Base-by-base conservation (phyloP, 1,284 basidiomycete genomes). In the Xerocomus alliaceus region DNA sequence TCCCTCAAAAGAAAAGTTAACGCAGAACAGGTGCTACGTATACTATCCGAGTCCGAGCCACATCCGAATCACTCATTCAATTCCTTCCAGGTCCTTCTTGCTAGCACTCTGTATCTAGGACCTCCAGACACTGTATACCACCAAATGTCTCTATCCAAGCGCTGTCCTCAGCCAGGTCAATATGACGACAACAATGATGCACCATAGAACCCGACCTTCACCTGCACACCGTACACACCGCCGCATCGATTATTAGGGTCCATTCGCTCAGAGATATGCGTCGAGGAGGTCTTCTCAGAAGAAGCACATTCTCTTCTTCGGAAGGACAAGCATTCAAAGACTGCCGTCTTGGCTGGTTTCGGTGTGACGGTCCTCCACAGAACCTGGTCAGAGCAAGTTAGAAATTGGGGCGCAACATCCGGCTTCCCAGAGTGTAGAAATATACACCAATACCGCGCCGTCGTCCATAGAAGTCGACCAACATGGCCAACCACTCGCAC, bases 161-260 rank as follows among this genome's bases (percentile, higher is more conserved):
- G 77, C 28, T 58, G 69, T 26, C 59, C 58, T 2, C 70, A 68
- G 18, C 56, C 63, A 28, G 65, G 80, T 55, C 79, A 81, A 17
- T 24, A 81, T 73, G 85, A 88, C 67, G 72, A 83, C 68, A 84
- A 87, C 69, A 82, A 86, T 77, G 71, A 77, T 61, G 64, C 60
- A 46, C 81, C 80, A 90, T 95, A 69, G 94, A 96, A 81, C 91
- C 92, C 18, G 88, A 94, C 69, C 83, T 95, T 11, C 88, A 92
- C 35, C 83, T 97, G 56, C 87, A 93, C 57, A 95, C 94, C 0
- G 92, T 94, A 24, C 87, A 90, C 66, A 97, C 95, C 2, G 94
- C 95, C 3, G 89, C 92, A 17, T 93, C 91, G 22, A 93, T 92
- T 31, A 89, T 97, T 65, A 66, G 93, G 95, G 78, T 92, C 90